These are phyloP conservation scores for Kurtzmaniella quercitrusa DNA, from an alignment of 1,139 yeast genomes.

Conservation along the genomic window DNA sequence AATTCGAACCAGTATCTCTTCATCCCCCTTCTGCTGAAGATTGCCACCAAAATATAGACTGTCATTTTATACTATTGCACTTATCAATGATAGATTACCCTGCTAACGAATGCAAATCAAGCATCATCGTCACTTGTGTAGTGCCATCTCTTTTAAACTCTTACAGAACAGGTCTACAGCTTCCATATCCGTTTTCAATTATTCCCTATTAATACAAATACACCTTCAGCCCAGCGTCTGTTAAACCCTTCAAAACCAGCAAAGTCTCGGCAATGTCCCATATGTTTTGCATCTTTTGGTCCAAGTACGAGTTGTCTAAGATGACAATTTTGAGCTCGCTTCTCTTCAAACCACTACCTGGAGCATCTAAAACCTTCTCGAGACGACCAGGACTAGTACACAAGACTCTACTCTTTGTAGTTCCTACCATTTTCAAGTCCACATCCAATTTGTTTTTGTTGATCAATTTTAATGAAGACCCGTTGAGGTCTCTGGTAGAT, in stretches of 20 bases:
- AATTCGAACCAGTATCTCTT: slow-evolving; percentile 26
- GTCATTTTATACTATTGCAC: no score
- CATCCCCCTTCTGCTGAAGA: slow-evolving; percentile 28
- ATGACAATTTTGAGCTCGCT: slow-evolving; percentile 53
- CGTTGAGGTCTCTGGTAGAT: slow-evolving; percentile 49
- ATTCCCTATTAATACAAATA: slow-evolving; percentile 31
- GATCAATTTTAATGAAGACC: slow-evolving; percentile 61
- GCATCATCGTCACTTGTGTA: no score
- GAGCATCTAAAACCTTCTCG: slow-evolving; percentile 37
- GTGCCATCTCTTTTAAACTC: no score
- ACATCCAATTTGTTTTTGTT: slow-evolving; percentile 60
- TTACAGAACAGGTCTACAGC: no score
- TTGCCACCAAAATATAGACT: no score
- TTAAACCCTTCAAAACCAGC: slow-evolving; percentile 35
- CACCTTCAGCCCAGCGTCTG: slow-evolving; percentile 42
- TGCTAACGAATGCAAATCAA: no score
- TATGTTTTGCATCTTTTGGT: slow-evolving; percentile 56
- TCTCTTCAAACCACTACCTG: slow-evolving; percentile 32
- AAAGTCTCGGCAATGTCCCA: slow-evolving; percentile 57
- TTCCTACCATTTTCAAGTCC: slow-evolving; percentile 49
- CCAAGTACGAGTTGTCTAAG: slow-evolving; percentile 63
- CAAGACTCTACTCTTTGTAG: slow-evolving; percentile 49
- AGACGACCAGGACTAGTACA: slow-evolving; percentile 69
- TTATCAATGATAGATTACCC: no score
- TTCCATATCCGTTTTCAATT: not conserved